Percentiles rank a stretch among this genome's conserved stretches.
Conservation (phyloP, 2,329 filamentous ascomycete species). For the Fusarium sp. region DNA sequence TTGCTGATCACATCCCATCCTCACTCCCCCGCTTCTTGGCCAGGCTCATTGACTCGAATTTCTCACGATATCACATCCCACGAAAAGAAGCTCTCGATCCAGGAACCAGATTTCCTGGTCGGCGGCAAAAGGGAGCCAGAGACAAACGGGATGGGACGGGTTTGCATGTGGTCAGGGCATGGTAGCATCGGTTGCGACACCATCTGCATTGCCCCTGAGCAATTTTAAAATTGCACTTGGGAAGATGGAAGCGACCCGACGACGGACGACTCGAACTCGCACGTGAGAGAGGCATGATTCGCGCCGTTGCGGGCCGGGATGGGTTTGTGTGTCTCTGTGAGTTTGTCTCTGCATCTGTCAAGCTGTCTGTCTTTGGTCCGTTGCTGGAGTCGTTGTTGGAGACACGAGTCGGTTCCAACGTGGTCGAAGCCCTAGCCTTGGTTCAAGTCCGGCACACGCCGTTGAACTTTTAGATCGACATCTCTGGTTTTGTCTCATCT, state of each 20-base stretch:
- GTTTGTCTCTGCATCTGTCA: constrained; percentile 8
- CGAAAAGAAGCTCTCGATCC: constrained; percentile 10
- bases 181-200: constrained; percentile 36
- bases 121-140: constrained; percentile 8
- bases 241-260: constrained; percentile 3
- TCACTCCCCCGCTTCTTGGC: background rate
- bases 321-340: constrained; percentile 14
- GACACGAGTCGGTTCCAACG: constrained; percentile 7
- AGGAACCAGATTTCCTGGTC: background rate
- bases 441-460: background rate
- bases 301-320: constrained; percentile 24
- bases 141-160: constrained; percentile 1
- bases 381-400: background rate
- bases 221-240: constrained; percentile 40
- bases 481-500: background rate
- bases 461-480: background rate
- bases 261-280: background rate
- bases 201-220: constrained; percentile 39
- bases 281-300: constrained; percentile 33
- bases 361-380: constrained; percentile 2
- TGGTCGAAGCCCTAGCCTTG: constrained; percentile 3
- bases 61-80: constrained; percentile 2
- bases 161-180: constrained; percentile 15
- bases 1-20: background rate
- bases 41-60: background rate